Conservation (phyloP, 768 basidiomycete species). For the Tylopilus intermedius region DNA sequence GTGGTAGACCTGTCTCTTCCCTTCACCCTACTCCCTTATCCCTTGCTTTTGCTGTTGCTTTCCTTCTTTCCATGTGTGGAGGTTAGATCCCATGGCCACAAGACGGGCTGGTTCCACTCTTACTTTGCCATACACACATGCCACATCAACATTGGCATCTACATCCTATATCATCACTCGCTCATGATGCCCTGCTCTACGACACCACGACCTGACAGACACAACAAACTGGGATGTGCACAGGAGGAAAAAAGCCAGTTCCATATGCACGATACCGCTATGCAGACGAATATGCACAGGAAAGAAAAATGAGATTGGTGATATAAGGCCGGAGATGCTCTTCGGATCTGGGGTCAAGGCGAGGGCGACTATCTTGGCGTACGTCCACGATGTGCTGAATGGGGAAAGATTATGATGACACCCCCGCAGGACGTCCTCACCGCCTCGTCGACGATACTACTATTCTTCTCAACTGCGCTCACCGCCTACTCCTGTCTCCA, state of each 20-base stretch:
- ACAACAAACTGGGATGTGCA: too few species aligned
- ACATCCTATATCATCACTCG: background rate
- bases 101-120: background rate
- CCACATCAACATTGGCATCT: background rate
- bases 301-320: background rate
- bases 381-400: conserved; percentile 21
- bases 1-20: conserved; percentile 2
- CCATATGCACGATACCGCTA: background rate
- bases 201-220: background rate
- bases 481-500: conserved; percentile 68
- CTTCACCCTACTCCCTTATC: too few species aligned
- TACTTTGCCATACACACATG: background rate
- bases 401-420: background rate
- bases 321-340: conserved; percentile 42
- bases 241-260: background rate
- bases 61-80: background rate
- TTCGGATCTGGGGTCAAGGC: conserved; percentile 67
- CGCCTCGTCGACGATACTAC: conserved; percentile 64
- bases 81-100: background rate
- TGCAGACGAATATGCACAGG: background rate
- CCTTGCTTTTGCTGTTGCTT: background rate
- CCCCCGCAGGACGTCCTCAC: conserved; percentile 61
- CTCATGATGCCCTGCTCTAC: background rate
- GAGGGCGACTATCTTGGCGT: conserved; percentile 84
- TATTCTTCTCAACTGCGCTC: conserved; percentile 63